Evolutionary conservation across 148 eudicot genomes (phyloP), one percentile per base, ranked within the genome.

Genomic region (Limonium bicolor): DNA sequence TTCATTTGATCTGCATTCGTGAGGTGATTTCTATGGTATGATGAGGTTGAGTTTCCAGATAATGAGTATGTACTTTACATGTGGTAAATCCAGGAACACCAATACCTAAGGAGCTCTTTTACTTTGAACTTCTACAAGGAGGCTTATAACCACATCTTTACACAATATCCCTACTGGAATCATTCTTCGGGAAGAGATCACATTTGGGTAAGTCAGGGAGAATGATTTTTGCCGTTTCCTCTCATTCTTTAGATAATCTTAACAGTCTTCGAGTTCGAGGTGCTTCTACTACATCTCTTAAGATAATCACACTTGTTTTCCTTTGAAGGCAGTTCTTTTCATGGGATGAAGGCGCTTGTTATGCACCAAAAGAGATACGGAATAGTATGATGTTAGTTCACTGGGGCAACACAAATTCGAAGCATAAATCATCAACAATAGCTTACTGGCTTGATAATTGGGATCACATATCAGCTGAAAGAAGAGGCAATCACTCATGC

Each of bases 311-410:
- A n/a, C n/a, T n/a, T n/a, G n/a, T 27, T 41, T 62, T 29, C 39
- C 12, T 63, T 62, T 74, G 55, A 63, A 68, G 69, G 65, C 87
- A 90, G 97, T 84, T 58, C 58, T 90, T 84, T 71, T 70, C 93
- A 27, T 90, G 97, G 97, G 97, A 90, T 59, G 97, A 90, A 77
- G 93, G 97, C 72, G 95, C 97, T n/a, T 90, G 97, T 77, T 90
- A 80, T 78, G 93, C 97, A 44, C 97, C 97, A 2, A 90, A 77
- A 70, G 97, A 90, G 75, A 84, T 90, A 52, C 84, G 97, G 97
- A 90, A 64, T 66, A 80, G 97, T 59, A 90, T 80, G 84, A 90
- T 90, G 97, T 70, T 90, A 64, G 97, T 90, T 41, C 97, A 90
- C 41, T 84, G 97, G 97, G 97, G 97, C 27, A 90, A 90, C 61